Evolutionary conservation across 75 land plant species (phyloP), one percentile per base, ranked within the genome.

Genomic region (Isoetes taiwanensis): DNA sequence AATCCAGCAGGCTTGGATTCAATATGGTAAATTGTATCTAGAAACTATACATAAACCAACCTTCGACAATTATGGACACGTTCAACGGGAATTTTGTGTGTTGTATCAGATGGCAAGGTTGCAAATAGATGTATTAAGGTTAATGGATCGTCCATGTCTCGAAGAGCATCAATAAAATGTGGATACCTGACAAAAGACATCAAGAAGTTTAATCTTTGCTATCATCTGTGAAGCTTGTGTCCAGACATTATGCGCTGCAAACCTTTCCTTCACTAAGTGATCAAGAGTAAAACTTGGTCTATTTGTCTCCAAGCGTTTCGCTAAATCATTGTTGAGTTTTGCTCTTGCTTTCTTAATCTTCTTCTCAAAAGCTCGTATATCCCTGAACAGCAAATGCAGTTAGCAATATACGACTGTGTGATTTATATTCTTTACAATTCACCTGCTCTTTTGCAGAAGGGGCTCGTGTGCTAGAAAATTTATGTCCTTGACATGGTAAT

Each of bases 51-150:
- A 30, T 10, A 3, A 29, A 43, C 56, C 21, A 28, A 87, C 97
- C 95, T 81, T 58, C 96, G 70, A 64, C 96, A 90, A 48, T 74
- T 80, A 39, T 94, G 86, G 14, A 84, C 70, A 1, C 77, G 83
- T 43, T 79, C 67, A 0, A 74, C 83, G 35, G 69, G 64, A 60
- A 94, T 73, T 29, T 82, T 71, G 28, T 80, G 74, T 38, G 70
- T 63, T 11, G 75, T 80, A 3, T 65, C 72, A 0, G 96, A 86
- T 61, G 99, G 99, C 40, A 94, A 72, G 32, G 79, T 71, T 3
- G 90, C 99, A 76, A 94, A 94, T 3, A 94, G 67, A 54, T 94
- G 99, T 19, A 88, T 74, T 82, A 94, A 80, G 19, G 90, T 79
- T 29, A 94, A 84, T 31, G 86, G 78, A 63, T 94, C 99, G 67